phyloP scores from a whole-genome alignment of 1,284 basidiomycete species.

The Somion occarium region DNA sequence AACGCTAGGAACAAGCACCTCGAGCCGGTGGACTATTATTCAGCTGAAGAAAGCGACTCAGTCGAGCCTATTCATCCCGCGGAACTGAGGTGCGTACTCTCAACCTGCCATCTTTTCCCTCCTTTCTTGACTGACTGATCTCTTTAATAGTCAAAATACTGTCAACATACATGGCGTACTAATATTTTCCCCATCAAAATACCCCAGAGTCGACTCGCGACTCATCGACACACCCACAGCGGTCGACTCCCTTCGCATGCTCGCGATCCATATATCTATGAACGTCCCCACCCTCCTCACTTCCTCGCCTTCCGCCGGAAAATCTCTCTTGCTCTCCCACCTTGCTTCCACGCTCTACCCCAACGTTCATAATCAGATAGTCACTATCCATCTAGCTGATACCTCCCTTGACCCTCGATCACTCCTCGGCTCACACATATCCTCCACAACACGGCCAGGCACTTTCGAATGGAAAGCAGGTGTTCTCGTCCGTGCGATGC shows the following conservation, averaged over 20 bases:
- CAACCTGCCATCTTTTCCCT: constrained; percentile 13
- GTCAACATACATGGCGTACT: constrained; percentile 64
- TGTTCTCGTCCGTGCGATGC: constrained; percentile 86
- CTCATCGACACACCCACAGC: constrained; percentile 71
- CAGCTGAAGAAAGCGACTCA: constrained; percentile 29
- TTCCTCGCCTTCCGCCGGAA: constrained; percentile 88
- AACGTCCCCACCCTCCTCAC: constrained; percentile 82
- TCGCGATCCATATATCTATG: constrained; percentile 66
- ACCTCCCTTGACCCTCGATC: constrained; percentile 94
- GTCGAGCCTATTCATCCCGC: constrained; percentile 33
- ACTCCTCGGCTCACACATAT: constrained; percentile 90
- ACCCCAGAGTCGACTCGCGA: constrained; percentile 22
- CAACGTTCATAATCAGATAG: constrained; percentile 52
- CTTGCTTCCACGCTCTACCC: constrained; percentile 67
- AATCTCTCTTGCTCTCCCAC: constrained; percentile 78
- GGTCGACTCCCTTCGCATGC: constrained; percentile 49
- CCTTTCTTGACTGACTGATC: constrained; percentile 18
- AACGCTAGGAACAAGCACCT: constrained; percentile 48
- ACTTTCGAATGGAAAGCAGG: constrained; percentile 98
- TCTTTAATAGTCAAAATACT: constrained; percentile 41
- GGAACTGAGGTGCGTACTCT: constrained; percentile 48
- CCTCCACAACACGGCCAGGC: constrained; percentile 82
- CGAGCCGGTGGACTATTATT: constrained; percentile 43
- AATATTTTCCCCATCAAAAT: constrained; percentile 39
- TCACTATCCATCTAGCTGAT: constrained; percentile 89